A percentile compares a stretch with the other conserved stretches of the same genome.
These are phyloP conservation scores for Ceratobasidium sp. DNA, from an alignment of 1,284 basidiomycete genomes.

Conservation along the genomic window DNA sequence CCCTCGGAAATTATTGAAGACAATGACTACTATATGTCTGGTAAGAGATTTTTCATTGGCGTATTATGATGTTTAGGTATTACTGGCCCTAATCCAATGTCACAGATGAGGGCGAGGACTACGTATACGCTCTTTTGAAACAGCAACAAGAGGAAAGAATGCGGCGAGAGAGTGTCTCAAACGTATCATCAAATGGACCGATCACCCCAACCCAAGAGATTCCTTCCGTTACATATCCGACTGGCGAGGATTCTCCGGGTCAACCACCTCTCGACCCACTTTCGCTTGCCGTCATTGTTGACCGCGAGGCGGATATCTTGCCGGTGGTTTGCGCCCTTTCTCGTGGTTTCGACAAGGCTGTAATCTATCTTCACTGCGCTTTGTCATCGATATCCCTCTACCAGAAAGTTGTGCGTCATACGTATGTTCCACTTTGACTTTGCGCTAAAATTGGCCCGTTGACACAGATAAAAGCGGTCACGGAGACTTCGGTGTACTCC, in stretches of 20 bases:
- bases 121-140: neutral
- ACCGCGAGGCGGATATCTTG: conserved; percentile 6
- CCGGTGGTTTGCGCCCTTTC: neutral
- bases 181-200: no score
- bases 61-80: neutral
- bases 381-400: neutral
- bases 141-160: no score
- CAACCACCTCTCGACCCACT: no score
- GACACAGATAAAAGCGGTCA: conserved; percentile 1
- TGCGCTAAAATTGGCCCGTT: neutral
- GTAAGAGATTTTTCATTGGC: neutral
- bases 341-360: neutral
- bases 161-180: no score
- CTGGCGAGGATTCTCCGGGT: no score
- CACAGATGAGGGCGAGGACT: conserved; percentile 1
- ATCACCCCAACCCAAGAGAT: no score
- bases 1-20: neutral
- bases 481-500: neutral
- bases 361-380: conserved; percentile 11
- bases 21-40: conserved; percentile 7
- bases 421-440: neutral
- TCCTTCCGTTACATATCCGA: no score
- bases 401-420: conserved; percentile 26
- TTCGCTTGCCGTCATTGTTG: no score
- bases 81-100: neutral